Evolutionary conservation across 768 basidiomycete species (phyloP).

Genomic region (Auricularia sp.): DNA sequence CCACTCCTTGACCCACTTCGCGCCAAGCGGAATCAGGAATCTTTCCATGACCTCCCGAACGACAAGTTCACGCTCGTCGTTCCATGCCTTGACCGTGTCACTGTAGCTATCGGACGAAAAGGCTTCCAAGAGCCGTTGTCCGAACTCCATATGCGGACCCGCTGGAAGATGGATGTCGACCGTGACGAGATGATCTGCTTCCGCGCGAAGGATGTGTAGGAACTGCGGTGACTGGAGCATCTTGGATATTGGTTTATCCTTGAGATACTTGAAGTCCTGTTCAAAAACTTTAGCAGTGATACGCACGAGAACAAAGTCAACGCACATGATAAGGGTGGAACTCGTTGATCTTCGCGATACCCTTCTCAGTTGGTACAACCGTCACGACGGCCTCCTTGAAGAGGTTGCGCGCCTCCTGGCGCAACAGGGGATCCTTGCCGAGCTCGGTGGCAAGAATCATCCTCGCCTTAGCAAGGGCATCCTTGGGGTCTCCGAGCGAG

Average conservation of each 20-base stretch:
- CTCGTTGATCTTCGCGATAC: constrained; percentile 38
- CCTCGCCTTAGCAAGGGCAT: constrained; percentile 61
- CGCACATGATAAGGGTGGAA: constrained; percentile 36
- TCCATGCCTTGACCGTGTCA: constrained; percentile 84
- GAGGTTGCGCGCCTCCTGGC: constrained; percentile 61
- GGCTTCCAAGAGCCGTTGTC: constrained; percentile 66
- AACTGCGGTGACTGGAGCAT: constrained; percentile 73
- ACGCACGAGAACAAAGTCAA: constrained; percentile 12
- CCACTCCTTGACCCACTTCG: constrained; percentile 86
- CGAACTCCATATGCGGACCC: constrained; percentile 53
- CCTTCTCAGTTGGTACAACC: constrained; percentile 80
- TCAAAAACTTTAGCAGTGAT: constrained; percentile 3
- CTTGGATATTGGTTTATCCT: constrained; percentile 59
- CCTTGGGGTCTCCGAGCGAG: constrained; percentile 39
- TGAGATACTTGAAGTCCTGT: constrained; percentile 92
- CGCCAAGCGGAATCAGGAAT: constrained; percentile 71
- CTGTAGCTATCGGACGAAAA: constrained; percentile 79
- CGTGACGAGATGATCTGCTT: constrained; percentile 77
- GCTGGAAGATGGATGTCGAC: constrained; percentile 59
- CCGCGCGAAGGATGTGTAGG: constrained; percentile 82
- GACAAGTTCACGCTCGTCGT: constrained; percentile 68
- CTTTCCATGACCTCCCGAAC: constrained; percentile 71
- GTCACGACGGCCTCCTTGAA: constrained; percentile 71
- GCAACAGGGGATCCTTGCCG: constrained; percentile 82
- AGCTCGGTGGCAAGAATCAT: constrained; percentile 84